phyloP scores from a whole-genome alignment of 2,329 filamentous ascomycete genomes.

The Phialophora tarda region DNA sequence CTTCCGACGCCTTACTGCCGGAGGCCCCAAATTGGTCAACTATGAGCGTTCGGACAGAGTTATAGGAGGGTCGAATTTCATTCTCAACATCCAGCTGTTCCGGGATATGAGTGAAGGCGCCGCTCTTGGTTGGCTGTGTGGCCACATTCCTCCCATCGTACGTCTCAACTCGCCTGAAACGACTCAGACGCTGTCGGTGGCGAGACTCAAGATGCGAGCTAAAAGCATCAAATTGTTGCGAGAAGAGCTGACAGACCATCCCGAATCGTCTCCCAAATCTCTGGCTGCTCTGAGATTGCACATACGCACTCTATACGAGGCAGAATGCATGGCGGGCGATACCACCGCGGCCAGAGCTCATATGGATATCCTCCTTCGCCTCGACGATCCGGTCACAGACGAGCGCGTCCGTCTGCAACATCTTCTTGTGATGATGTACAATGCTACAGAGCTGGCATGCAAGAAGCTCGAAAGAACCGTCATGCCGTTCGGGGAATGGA shows the following conservation, averaged over 20 bases:
- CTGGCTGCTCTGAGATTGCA: slow-evolving; percentile 14
- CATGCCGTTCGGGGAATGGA: slow-evolving; percentile 13
- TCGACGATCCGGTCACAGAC: slow-evolving; percentile 9
- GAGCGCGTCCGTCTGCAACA: slow-evolving; percentile 10
- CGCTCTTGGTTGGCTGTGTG: slow-evolving; percentile 20
- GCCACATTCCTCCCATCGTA: slow-evolving; percentile 16
- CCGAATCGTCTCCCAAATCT: slow-evolving; percentile 1
- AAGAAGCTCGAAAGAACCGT: slow-evolving; percentile 21
- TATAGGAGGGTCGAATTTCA: slow-evolving; percentile 16
- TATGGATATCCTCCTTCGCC: slow-evolving; percentile 17
- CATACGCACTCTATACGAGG: slow-evolving; percentile 13
- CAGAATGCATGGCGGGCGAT: slow-evolving; percentile 19
- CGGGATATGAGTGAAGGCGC: slow-evolving; percentile 17
- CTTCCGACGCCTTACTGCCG: slow-evolving; percentile 16
- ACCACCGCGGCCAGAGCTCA: slow-evolving; percentile 16
- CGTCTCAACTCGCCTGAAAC: slow-evolving; percentile 1
- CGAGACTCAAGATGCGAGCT: slow-evolving; percentile 16
- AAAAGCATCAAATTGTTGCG: slow-evolving; percentile 20
- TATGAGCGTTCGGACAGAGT: slow-evolving; percentile 4
- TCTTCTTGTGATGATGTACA: slow-evolving; percentile 17
- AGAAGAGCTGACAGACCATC: not conserved
- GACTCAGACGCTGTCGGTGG: slow-evolving; percentile 1
- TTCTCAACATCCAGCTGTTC: slow-evolving; percentile 10
- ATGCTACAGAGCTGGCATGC: slow-evolving; percentile 17
- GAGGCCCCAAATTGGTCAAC: slow-evolving; percentile 8